These are phyloP conservation scores for Colletotrichum australisinense DNA, from an alignment of 2,329 filamentous ascomycete genomes.

Conservation along the genomic window DNA sequence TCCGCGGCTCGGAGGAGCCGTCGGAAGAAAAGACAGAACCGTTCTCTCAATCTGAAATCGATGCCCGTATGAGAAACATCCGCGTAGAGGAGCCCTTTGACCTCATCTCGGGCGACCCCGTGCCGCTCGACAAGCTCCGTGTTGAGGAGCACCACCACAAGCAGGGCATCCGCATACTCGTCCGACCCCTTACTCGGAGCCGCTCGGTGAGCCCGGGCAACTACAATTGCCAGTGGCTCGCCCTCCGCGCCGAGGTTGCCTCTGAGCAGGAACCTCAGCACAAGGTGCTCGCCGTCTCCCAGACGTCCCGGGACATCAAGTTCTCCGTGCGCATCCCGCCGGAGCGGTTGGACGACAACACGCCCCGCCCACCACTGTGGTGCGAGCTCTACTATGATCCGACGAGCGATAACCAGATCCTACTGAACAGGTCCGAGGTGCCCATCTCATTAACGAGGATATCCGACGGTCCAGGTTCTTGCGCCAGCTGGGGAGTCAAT, in stretches of 20 bases:
- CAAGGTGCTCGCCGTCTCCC: slow-evolving; percentile 69
- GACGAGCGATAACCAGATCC: slow-evolving; percentile 67
- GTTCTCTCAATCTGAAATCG: slow-evolving; percentile 67
- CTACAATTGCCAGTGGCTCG: slow-evolving; percentile 66
- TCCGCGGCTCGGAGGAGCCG: slow-evolving; percentile 49
- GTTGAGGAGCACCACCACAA: slow-evolving; percentile 64
- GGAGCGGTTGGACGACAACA: slow-evolving; percentile 54
- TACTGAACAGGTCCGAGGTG: slow-evolving; percentile 65
- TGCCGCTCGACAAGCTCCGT: slow-evolving; percentile 65
- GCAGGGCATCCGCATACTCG: slow-evolving; percentile 67
- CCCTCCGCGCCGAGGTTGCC: slow-evolving; percentile 64
- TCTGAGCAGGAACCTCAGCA: slow-evolving; percentile 62
- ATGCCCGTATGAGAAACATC: slow-evolving; percentile 59
- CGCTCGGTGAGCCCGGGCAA: slow-evolving; percentile 67
- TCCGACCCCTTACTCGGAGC: slow-evolving; percentile 64
- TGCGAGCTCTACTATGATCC: slow-evolving; percentile 72
- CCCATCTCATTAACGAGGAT: slow-evolving; percentile 62
- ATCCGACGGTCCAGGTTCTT: slow-evolving; percentile 50
- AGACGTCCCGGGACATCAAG: slow-evolving; percentile 70
- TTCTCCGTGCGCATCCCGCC: slow-evolving; percentile 68
- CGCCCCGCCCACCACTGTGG: slow-evolving; percentile 62
- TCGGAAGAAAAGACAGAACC: slow-evolving; percentile 68
- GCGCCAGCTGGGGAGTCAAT: slow-evolving; percentile 51
- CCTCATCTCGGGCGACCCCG: slow-evolving; percentile 51
- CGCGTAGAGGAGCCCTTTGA: slow-evolving; percentile 56